Base-by-base conservation (phyloP, 2,329 filamentous ascomycete genomes). In the Penicillium sp. region DNA sequence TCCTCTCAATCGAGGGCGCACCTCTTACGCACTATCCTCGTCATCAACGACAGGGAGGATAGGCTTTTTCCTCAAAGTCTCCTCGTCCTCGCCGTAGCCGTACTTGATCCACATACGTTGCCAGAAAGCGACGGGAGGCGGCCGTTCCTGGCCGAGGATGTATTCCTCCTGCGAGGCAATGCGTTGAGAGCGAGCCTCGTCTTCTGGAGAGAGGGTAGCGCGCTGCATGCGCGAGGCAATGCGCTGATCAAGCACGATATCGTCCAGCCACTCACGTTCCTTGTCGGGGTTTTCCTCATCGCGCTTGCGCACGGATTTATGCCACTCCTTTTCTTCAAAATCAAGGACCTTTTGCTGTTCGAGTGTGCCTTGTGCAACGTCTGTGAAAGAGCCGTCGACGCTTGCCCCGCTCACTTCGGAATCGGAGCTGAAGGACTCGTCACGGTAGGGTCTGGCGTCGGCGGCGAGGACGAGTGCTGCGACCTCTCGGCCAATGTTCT, bases 401-500 rank as follows among this genome's bases (percentile, higher is more conserved):
- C 69, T 64, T n/a, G n/a, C n/a, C n/a, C n/a, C n/a, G n/a, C n/a
- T n/a, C n/a, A n/a, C n/a, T n/a, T n/a, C n/a, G 23, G 69, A 65
- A 37, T 66, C 64, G n/a, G 64, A 19, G 42, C 42, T 55, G 57
- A 62, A 63, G 21, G 64, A 50, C 42, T 59, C 62, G 43, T 76
- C 68, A 16, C 65, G 55, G 63, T 79, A 81, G 5, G 77, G 75
- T 44, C 78, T 69, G 54, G 68, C 67, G 35, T 68, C 67, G 16
- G 72, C 68, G 27, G 78, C 78, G 37, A 97, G 85, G 58, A 96
- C 93, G 35, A 90, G 87, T 33, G 92, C 89, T 0, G 93, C 93
- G 19, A 96, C 92, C 62, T 97, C 87, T 42, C 91, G 88, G 51
- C 95, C 95, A 59, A 97, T 87, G 45, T 88, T 83, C 70, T 99